Conservation (phyloP, 257 asterid genomes). For the Primulina eburnea region DNA sequence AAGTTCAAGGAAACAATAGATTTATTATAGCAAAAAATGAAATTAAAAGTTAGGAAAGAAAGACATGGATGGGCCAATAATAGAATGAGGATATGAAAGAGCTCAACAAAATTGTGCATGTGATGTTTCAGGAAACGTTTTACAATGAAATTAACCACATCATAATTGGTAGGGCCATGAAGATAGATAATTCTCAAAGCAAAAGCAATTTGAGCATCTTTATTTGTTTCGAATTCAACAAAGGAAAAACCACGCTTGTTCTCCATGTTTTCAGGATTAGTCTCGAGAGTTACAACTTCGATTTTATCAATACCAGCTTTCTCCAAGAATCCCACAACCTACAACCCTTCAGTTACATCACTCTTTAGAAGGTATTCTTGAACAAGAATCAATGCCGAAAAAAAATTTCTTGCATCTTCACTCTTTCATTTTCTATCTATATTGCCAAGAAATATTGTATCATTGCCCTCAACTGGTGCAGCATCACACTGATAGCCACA, state of each 20-base stretch:
- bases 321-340: conserved; percentile 50
- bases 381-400: conserved; percentile 15
- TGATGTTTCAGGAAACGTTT: background rate
- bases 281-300: conserved; percentile 51
- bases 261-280: conserved; percentile 47
- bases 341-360: conserved; percentile 24
- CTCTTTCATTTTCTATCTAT: conserved; percentile 66
- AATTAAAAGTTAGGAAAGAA: background rate
- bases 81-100: background rate
- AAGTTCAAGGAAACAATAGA: conserved; percentile 13
- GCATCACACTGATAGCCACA: conserved; percentile 59
- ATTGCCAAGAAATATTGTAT: conserved; percentile 67
- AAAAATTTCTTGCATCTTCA: conserved; percentile 53
- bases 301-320: conserved; percentile 58
- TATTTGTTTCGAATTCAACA: conserved; percentile 62
- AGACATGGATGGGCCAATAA: conserved; percentile 19
- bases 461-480: conserved; percentile 57
- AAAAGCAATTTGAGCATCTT: conserved; percentile 65
- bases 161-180: background rate
- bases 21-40: background rate
- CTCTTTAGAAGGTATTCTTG: conserved; percentile 17
- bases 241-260: conserved; percentile 72
- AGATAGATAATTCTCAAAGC: conserved; percentile 16
- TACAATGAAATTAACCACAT: background rate
- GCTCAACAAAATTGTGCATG: background rate